phyloP scores from a whole-genome alignment of 2,329 filamentous ascomycete species.

The Bipolaris zeicola region DNA sequence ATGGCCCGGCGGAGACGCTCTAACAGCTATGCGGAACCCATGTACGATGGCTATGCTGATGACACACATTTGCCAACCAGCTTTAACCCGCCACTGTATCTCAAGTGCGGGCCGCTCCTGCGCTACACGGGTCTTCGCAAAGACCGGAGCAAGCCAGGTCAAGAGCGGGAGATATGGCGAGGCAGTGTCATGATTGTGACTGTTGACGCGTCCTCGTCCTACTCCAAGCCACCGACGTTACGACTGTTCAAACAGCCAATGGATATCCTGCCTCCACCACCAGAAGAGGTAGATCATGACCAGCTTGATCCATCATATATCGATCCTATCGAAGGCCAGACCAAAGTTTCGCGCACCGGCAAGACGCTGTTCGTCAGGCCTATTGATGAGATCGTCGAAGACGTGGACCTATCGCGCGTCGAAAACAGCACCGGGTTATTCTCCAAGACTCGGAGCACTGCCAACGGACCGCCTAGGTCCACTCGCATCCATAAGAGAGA shows the following conservation, averaged over 20 bases:
- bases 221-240: slow-evolving; percentile 76
- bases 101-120: slow-evolving; percentile 89
- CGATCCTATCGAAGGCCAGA: slow-evolving; percentile 85
- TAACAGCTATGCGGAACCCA: slow-evolving; percentile 47
- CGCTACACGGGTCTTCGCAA: slow-evolving; percentile 84
- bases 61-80: slow-evolving; percentile 68
- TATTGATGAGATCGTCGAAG: slow-evolving; percentile 82
- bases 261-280: slow-evolving; percentile 79
- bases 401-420: slow-evolving; percentile 74
- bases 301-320: slow-evolving; percentile 78
- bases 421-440: slow-evolving; percentile 86
- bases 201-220: slow-evolving; percentile 79
- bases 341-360: slow-evolving; percentile 82
- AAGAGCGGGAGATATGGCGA: slow-evolving; percentile 82
- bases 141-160: slow-evolving; percentile 53
- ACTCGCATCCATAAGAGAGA: slow-evolving; percentile 64
- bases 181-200: slow-evolving; percentile 97
- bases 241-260: slow-evolving; percentile 87
- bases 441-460: slow-evolving; percentile 65
- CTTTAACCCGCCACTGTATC: slow-evolving; percentile 82
- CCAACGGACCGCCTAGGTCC: slow-evolving; percentile 44
- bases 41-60: slow-evolving; percentile 71
- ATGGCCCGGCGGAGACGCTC: slow-evolving; percentile 51
- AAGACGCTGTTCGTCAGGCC: slow-evolving; percentile 87
- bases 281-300: slow-evolving; percentile 67